Percentiles rank a stretch among this genome's conserved stretches.
Conservation (phyloP, 176 grass and related monocot genomes). For the Neostapfia colusana region DNA sequence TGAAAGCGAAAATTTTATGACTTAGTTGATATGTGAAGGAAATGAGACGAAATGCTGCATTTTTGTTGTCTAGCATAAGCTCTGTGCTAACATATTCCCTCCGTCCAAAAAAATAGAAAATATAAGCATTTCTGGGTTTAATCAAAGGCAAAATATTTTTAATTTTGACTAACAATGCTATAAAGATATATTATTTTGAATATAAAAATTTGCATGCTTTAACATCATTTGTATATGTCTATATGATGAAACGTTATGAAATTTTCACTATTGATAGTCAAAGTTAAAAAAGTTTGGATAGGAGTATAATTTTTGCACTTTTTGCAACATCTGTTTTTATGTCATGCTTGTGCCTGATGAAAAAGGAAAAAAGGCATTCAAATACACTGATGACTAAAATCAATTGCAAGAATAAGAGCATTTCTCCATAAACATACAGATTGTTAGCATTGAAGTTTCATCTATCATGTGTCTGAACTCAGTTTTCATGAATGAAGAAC, state of each 20-base stretch:
- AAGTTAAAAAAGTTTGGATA: no score
- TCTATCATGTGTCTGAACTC: background rate
- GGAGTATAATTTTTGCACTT: background rate
- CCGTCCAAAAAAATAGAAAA: no score
- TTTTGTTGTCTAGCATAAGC: conserved; percentile 9
- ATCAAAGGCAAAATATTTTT: no score
- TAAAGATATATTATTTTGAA: no score
- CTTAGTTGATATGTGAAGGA: background rate
- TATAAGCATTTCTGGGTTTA: no score
- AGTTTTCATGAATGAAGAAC: background rate
- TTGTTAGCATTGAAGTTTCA: background rate
- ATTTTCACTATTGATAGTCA: no score
- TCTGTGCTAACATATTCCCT: background rate
- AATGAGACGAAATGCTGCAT: background rate
- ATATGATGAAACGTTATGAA: no score
- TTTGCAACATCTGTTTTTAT: background rate
- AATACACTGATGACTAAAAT: background rate
- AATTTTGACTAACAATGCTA: no score
- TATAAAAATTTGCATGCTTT: no score
- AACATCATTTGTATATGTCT: no score
- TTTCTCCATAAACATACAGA: background rate
- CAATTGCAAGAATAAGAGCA: conserved; percentile 2
- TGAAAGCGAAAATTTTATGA: background rate
- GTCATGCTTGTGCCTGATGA: background rate
- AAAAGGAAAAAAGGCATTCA: background rate